phyloP scores from a whole-genome alignment of 306 rosid genomes.

The Prunus davidiana region DNA sequence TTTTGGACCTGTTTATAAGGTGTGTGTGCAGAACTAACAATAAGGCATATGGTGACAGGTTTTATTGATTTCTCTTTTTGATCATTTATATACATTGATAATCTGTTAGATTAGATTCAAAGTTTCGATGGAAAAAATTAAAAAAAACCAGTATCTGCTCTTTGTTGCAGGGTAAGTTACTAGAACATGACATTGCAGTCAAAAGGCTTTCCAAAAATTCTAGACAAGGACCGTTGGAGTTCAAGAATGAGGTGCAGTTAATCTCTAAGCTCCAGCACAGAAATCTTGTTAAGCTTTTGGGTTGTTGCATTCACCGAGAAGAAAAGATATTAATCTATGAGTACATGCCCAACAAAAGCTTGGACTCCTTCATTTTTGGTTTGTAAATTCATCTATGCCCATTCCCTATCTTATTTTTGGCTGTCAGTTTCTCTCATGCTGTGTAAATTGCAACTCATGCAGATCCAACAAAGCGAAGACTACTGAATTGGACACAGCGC shows the following conservation, averaged over 20 bases:
- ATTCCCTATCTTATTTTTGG: not conserved
- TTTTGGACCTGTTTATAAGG: constrained; percentile 34
- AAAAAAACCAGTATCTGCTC: not conserved
- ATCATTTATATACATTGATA: not conserved
- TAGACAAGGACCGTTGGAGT: constrained; percentile 35
- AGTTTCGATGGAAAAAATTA: not conserved
- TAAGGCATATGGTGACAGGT: not conserved
- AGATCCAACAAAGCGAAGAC: constrained; percentile 5
- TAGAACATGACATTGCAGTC: constrained; percentile 22
- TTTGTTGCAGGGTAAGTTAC: constrained; percentile 19
- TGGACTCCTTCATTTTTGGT: constrained; percentile 39
- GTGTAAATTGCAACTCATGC: not conserved
- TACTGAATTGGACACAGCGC: constrained; percentile 11
- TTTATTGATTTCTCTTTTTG: not conserved
- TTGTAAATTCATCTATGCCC: not conserved
- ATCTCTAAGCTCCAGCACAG: constrained; percentile 36
- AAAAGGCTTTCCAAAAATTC: constrained; percentile 27
- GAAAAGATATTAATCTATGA: constrained; percentile 32
- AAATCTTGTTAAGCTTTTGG: constrained; percentile 31
- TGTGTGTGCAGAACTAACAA: not conserved
- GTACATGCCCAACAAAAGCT: constrained; percentile 33
- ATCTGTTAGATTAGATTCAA: not conserved
- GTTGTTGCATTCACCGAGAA: constrained; percentile 27
- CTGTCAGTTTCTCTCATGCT: not conserved
- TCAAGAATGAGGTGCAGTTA: constrained; percentile 26